These are phyloP conservation scores for Citropsis articulata DNA, from an alignment of 345 rosid species.

Conservation along the genomic window DNA sequence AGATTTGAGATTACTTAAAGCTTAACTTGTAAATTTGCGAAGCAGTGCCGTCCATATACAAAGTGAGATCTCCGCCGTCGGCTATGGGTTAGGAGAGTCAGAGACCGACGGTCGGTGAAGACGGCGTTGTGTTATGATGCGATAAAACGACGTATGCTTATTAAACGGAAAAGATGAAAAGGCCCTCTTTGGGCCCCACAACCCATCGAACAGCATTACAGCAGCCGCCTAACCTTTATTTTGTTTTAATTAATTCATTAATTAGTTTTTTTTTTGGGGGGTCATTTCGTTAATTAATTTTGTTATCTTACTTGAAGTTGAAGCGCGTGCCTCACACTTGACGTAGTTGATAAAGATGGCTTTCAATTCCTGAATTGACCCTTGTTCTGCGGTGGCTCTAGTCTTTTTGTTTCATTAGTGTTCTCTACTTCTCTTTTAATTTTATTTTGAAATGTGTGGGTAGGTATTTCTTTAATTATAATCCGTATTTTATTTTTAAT, in stretches of 20 bases:
- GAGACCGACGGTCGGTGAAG: slow-evolving; percentile 31
- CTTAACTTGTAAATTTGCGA: background rate
- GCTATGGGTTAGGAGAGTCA: slow-evolving; percentile 15
- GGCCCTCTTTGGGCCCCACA: background rate
- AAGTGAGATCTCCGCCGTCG: slow-evolving; percentile 17
- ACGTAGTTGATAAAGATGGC: background rate
- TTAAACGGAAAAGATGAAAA: slow-evolving; percentile 11
- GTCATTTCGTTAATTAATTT: background rate
- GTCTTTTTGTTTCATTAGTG: background rate
- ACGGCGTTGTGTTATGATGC: slow-evolving; percentile 3
- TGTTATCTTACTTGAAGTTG: background rate
- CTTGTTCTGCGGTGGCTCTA: background rate
- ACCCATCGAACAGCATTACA: background rate
- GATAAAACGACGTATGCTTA: background rate
- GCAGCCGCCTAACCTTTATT: slow-evolving; percentile 19
- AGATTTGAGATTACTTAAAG: background rate
- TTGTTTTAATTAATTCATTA: background rate
- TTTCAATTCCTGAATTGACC: background rate
- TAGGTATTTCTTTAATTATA: background rate
- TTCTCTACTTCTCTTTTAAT: background rate
- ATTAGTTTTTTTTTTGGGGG: background rate
- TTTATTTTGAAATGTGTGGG: background rate
- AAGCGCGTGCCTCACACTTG: background rate
- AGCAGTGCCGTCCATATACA: slow-evolving; percentile 22
- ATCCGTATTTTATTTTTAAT: background rate